Evolutionary conservation across 805 yeast genomes (phyloP), one percentile per base, ranked within the genome.

Genomic region (Limtongozyma cylindracea): DNA sequence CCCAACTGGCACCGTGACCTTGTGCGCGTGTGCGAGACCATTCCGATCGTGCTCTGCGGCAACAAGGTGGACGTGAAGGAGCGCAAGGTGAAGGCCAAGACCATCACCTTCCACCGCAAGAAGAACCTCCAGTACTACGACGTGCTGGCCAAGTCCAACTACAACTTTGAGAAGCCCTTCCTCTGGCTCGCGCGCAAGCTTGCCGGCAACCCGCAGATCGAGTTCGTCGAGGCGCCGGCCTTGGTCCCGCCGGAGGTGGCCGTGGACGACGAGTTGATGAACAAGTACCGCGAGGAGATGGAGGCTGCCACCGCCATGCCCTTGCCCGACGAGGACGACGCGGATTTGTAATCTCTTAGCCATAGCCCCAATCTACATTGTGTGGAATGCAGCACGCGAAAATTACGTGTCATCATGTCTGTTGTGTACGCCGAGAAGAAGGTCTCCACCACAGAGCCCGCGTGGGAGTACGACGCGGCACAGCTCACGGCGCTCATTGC

Each of bases 1-100:
- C 98, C 99, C 53, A 91, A 88, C 76, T 88, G 99, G 99, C 95
- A 91, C 72, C 74, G 98, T 61, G 99, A 88, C 56, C 66, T 88
- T 48, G 95, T 88, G 33, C 78, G 99, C 61, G 99, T 88, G 33
- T 88, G 99, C 62, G 99, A 88, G 61, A 88, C 84, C 69, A 88
- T 88, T 41, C 99, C 99, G 42, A 88, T 88, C 43, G 99, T 88
- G 29, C 63, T 88, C 37, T 78, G 94, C 62, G 99, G 99, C 60
- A 88, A 88, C 74, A 88, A 88, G 61, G 99, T 88, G 40, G 99
- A 88, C 53, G 98, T 88, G 38, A 88, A 88, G 66, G 99, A 88
- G 64, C 76, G 99, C 58, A 88, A 88, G 61, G 99, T 88, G 45
- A 88, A 88, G 68, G 99, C 99, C 40, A 88, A 88, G 68, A 77